Evolutionary conservation across 495 filamentous ascomycete genomes (phyloP), one percentile per base, ranked within the genome.

Genomic region (Aspergillus wentii): DNA sequence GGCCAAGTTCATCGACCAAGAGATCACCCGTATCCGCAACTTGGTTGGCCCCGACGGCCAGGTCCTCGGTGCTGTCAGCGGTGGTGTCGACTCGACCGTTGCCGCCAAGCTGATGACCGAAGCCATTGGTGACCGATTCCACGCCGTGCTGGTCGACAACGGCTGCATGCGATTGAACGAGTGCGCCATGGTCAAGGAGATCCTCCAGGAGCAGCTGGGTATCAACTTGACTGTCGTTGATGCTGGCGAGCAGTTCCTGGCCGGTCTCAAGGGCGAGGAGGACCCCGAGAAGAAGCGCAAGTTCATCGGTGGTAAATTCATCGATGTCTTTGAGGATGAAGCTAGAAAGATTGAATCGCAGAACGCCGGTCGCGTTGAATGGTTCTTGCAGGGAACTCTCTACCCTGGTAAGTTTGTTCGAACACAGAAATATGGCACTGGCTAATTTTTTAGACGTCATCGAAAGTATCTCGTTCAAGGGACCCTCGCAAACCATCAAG

Each of bases 281-380:
- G 86, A 95, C 27, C 92, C 92, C 1, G 91, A 97, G 64, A 75
- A 81, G 63, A 98, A 98, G 74, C 76, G 91, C 18, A 96, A 92
- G 68, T 79, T 96, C 51, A 96, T 98, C 51, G 91, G 88, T 20
- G 72, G 70, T 41, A 83, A 75, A 15, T 83, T 90, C 61, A 96
- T 96, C 52, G 88, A 95, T 43, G 62, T 94, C 16, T 96, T 95
- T 62, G 80, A 95, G 57, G 71, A 80, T 20, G 80, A 86, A 42
- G 89, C 88, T 3, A 74, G 80, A 44, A 74, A 81, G 55, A 87
- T 95, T 21, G 83, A 85, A 51, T 72, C 67, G 36, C 77, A 70
- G 36, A 82, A 85, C 7, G 57, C 68, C 3, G 86, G 82, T 5
- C 74, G 82, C 39, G 83, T 95, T 15, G 76, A 88, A 49, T 95